These are phyloP conservation scores for Grigorovia transvaalensis DNA, from an alignment of 805 yeast species.

Conservation along the genomic window DNA sequence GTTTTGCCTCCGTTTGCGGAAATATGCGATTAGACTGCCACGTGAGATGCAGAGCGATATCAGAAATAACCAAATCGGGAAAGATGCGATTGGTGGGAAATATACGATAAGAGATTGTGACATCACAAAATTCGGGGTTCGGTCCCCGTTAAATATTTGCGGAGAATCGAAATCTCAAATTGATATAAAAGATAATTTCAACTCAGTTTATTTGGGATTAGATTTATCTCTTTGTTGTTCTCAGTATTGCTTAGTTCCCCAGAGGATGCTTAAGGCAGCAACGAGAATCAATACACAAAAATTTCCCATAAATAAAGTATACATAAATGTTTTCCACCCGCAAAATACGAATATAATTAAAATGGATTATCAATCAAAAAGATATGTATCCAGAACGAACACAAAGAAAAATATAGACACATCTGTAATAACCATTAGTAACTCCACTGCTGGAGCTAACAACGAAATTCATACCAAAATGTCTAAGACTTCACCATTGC, in stretches of 20 bases:
- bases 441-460: not conserved
- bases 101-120: no score
- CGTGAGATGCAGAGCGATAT: no score
- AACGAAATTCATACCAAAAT: not conserved
- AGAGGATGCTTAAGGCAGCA: not conserved
- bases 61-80: not conserved
- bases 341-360: not conserved
- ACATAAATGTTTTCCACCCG: not conserved
- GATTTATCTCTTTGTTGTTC: no score
- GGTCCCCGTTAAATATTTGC: not conserved
- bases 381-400: conserved; percentile 2
- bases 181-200: not conserved
- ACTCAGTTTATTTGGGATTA: not conserved
- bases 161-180: not conserved
- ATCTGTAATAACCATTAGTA: not conserved
- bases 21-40: no score
- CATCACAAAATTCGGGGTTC: not conserved
- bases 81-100: not conserved
- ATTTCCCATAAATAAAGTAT: not conserved
- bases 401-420: not conserved
- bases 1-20: no score
- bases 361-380: not conserved
- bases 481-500: not conserved
- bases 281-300: not conserved
- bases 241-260: no score